Evolutionary conservation across 805 yeast genomes (phyloP).

Genomic region (Metschnikowia lachancei): DNA sequence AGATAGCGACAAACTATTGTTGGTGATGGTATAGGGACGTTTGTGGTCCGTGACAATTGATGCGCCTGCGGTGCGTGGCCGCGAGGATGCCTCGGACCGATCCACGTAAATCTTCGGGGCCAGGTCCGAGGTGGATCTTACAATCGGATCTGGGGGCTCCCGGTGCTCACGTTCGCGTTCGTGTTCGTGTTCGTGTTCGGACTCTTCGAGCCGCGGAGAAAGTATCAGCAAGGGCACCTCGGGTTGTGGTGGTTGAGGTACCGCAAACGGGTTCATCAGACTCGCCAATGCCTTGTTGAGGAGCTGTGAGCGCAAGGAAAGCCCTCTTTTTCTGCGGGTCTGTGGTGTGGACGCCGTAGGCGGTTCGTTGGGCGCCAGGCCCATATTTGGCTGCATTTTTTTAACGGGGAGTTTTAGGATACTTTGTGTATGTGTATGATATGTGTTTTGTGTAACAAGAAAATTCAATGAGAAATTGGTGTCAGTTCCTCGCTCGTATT

Average conservation of each 20-base stretch:
- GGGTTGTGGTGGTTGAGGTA: conserved; percentile 15
- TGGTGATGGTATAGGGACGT: conserved; percentile 5
- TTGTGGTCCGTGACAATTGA: background rate
- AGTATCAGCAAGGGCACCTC: conserved; percentile 5
- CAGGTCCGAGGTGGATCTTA: background rate
- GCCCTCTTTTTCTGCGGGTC: conserved; percentile 54
- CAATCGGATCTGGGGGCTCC: background rate
- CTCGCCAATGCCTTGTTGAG: conserved; percentile 43
- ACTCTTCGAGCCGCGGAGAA: conserved; percentile 5
- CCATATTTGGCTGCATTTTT: background rate
- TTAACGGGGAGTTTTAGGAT: too few relatives aligned
- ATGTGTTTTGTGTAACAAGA: background rate
- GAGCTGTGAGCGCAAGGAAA: conserved; percentile 64
- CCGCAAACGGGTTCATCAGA: conserved; percentile 24
- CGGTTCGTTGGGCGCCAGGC: background rate
- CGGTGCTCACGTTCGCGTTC: too few relatives aligned
- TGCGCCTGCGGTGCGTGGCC: too few relatives aligned
- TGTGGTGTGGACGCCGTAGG: conserved; percentile 17
- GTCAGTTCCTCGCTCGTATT: too few relatives aligned
- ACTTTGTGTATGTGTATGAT: background rate
- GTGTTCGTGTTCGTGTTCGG: conserved; percentile 17
- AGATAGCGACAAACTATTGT: conserved; percentile 11
- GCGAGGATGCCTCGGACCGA: too few relatives aligned
- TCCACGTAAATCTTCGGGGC: conserved; percentile 12
- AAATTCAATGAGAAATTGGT: background rate